Base-by-base conservation (phyloP, 257 asterid genomes). In the Anisodus acutangulus region DNA sequence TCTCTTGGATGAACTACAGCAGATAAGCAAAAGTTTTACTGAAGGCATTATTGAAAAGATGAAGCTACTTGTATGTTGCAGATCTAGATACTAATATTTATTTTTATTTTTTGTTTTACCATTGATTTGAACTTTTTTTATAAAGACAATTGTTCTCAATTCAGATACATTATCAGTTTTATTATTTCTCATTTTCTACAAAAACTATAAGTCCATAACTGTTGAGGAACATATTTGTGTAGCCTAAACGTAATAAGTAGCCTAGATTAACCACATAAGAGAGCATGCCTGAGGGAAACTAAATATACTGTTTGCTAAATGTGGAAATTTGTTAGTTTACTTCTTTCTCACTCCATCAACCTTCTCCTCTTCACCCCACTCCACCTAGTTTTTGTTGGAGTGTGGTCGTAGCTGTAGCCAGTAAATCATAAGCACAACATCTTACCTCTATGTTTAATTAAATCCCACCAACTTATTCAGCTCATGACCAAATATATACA, bases 381-480 rank as follows among this genome's bases (percentile, higher is more conserved):
- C 19, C 80, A 74, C 64, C 64, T 35, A 78, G 49, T 54, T 53
- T 53, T 53, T 53, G 64, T 64, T 15, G 47, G 49, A 26, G 31
- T 1, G 81, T 13, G 63, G 26, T 13, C 15, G 3, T 76, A 76
- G 64, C 64, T 31, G 45, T 26, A 51, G 82, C 49, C 66, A 78
- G 82, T 78, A 78, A 53, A 78, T 78, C 31, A 78, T 53, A 54
- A 78, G 31, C 57, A 71, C 58, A 45, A 16, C 39, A 45, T 71
- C 58, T 43, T 13, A 78, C 15, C 9, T 51, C 64, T 35, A 31
- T 53, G 22, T 35, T 53, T 15, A 13, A 54, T 78, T 15, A 53
- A 53, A 78, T 78, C 49, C 63, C 66, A 78, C 82, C 66, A 53
- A 78, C 54, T 53, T 53, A 78, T 78, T 53, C 82, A 35, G 81